phyloP scores from a whole-genome alignment of 192 early-diverging fungal species.

The Oehlia diaphana region DNA sequence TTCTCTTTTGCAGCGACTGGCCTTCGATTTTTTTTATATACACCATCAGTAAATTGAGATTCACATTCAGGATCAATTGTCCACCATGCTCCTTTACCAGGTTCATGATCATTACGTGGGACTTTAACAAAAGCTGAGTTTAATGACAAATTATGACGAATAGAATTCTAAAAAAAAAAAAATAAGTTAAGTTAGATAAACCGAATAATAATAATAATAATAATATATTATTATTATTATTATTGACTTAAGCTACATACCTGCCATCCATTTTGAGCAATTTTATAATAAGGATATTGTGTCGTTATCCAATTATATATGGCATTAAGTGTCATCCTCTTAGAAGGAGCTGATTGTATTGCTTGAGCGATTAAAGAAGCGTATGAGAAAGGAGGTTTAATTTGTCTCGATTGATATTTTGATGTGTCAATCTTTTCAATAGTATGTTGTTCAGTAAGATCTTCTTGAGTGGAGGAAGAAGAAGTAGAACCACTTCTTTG shows the following conservation, averaged over 20 bases:
- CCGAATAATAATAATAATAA: too few relatives aligned
- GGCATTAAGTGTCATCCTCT: constrained; percentile 82
- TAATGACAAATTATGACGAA: constrained; percentile 94
- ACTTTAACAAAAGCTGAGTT: constrained; percentile 94
- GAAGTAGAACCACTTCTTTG: not conserved
- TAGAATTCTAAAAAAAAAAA: constrained; percentile 73
- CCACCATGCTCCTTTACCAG: constrained; percentile 96
- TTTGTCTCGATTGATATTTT: constrained; percentile 42
- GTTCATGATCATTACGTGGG: constrained; percentile 78
- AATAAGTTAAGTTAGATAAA: not conserved
- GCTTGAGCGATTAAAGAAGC: constrained; percentile 89
- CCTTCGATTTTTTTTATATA: constrained; percentile 65
- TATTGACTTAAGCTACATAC: constrained; percentile 42
- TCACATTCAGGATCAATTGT: constrained; percentile 76
- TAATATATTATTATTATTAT: too few relatives aligned
- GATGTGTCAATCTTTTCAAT: not conserved
- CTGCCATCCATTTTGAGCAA: constrained; percentile 91
- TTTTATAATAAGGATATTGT: constrained; percentile 85
- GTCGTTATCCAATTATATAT: constrained; percentile 85
- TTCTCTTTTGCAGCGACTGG: constrained; percentile 19
- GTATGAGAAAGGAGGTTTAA: constrained; percentile 86
- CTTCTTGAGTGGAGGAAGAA: not conserved
- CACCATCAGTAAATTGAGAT: constrained; percentile 68
- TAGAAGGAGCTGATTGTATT: constrained; percentile 70
- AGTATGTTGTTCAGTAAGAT: not conserved